Base-by-base conservation (phyloP, 148 eudicot species). In the Fagopyrum homotropicum region DNA sequence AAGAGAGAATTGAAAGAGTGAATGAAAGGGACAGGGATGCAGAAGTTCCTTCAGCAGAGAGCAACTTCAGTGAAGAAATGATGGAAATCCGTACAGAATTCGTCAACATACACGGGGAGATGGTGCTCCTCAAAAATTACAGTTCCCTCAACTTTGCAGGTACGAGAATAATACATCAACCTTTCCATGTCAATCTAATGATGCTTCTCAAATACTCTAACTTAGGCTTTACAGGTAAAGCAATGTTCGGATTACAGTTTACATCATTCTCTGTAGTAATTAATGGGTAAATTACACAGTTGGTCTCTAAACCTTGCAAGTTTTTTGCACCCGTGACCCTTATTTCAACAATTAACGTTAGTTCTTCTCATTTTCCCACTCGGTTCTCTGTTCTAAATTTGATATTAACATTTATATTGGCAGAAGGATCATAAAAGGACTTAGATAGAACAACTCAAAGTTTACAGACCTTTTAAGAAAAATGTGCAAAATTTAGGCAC, bases 81-180 rank as follows among this genome's bases (percentile, higher is more conserved):
- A 92, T 91, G 97, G 89, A 88, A 55, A 90, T 94, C 48, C 96
- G 92, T 60, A 91, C 83, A 78, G 96, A 90, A 75, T 92, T 90
- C 78, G 98, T 94, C 73, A 77, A 93, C 50, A 94, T 94, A 72
- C 98, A 94, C 75, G 98, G 97, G 52, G 97, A 94, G 79, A 94
- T 94, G 97, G 97, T 91, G 82, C 97, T 94, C 75, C 90, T 94
- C 7, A 89, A 94, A 89, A 94, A 88, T 76, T 94, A 94, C 73
- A 94, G 98, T 88, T 92, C 97, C 80, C 88, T 94, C 57, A 94
- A 94, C 85, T 90, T 94, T 89, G 98, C 97, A 87, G 98, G 98
- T 92, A 87, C 48, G 6, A 66, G 70, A 14, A 45, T 61, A 30
- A 19, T 19, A 9, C 69, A 29, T 66, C 70, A 35, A 17, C 46